Evolutionary conservation across 2,329 filamentous ascomycete species (phyloP), one percentile per base, ranked within the genome.

Genomic region (Fusarium torreyae): DNA sequence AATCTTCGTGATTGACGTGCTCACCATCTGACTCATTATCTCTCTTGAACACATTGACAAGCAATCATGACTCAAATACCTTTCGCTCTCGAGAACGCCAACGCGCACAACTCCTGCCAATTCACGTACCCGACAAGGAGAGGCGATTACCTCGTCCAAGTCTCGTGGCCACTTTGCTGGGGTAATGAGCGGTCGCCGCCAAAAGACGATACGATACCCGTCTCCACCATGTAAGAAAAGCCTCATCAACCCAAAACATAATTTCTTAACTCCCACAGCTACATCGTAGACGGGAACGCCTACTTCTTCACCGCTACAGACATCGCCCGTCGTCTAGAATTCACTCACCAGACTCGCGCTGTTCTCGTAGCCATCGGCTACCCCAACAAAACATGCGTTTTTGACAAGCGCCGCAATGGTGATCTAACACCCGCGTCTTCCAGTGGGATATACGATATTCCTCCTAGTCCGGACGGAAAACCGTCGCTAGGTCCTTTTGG

Each of bases 321-420:
- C 26, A 64, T 77, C 14, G 60, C 66, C 2, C 66, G 69, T 6
- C 67, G 76, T 18, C 57, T 76, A 1, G 69, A 74, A 24, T 75
- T 74, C 17, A 71, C 63, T 11, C 71, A 76, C 58, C 52, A 61
- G 9, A 62, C 66, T 3, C 68, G 70, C 22, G 70, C 69, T n/a
- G 63, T 80, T 10, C 60, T 80, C 4, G 77, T 80, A 9, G 77
- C 71, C 15, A 68, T 80, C 14, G 75, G 77, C 3, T 80, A 80
- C 31, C 77, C 76, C 2, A 68, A 71, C 38, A 64, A 63, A 17
- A 63, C 63, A 5, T 68, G 50, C 6, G 59, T 79, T n/a, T 78
- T 75, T 53, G 73, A 76, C 48, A 57, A 61, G 4, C 75, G 78
- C 1, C 46, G 78, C 22, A 67, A 57, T 5, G 68, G 68, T 3